These are phyloP conservation scores for Penicillium sp. DNA, from an alignment of 2,329 filamentous ascomycete species.

Conservation along the genomic window DNA sequence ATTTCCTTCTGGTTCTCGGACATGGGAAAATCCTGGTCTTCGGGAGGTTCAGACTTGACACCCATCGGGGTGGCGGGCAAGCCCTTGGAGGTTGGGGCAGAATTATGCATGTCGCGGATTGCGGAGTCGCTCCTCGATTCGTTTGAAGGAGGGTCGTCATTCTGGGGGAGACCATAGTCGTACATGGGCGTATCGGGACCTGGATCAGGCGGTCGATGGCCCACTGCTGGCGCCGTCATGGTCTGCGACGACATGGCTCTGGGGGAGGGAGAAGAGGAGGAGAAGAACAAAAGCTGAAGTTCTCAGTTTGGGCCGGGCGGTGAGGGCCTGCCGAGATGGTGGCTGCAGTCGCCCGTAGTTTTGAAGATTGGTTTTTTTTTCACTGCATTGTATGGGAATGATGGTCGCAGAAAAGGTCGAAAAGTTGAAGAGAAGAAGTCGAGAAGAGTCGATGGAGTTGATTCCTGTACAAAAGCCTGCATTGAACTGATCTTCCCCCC, in stretches of 20 bases:
- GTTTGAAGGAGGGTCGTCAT: slow-evolving; percentile 28
- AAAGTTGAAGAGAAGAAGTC: background rate
- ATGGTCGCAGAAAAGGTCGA: background rate
- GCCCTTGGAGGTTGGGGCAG: slow-evolving; percentile 34
- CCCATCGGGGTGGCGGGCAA: slow-evolving; percentile 29
- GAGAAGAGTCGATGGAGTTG: background rate
- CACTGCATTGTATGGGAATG: background rate
- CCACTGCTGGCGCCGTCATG: slow-evolving; percentile 49
- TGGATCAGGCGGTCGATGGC: slow-evolving; percentile 45
- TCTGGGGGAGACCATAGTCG: slow-evolving; percentile 37
- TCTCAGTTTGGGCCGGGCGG: slow-evolving; percentile 24
- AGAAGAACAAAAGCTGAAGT: slow-evolving; percentile 28
- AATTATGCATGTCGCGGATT: slow-evolving; percentile 40
- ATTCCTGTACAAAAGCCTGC: background rate
- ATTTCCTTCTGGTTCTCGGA: slow-evolving; percentile 31
- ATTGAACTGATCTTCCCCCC: background rate
- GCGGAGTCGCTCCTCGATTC: slow-evolving; percentile 37
- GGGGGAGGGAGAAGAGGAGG: slow-evolving; percentile 19
- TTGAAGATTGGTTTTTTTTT: slow-evolving; percentile 4
- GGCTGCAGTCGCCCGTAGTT: slow-evolving; percentile 24
- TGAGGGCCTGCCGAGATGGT: slow-evolving; percentile 25
- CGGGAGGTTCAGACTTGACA: slow-evolving; percentile 33
- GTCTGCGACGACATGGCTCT: slow-evolving; percentile 49
- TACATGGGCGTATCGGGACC: slow-evolving; percentile 41
- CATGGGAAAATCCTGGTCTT: slow-evolving; percentile 19